Percentiles rank a stretch among this genome's conserved stretches.
These are phyloP conservation scores for Aureobasidium zeae DNA, from an alignment of 2,329 filamentous ascomycete species.

Conservation along the genomic window DNA sequence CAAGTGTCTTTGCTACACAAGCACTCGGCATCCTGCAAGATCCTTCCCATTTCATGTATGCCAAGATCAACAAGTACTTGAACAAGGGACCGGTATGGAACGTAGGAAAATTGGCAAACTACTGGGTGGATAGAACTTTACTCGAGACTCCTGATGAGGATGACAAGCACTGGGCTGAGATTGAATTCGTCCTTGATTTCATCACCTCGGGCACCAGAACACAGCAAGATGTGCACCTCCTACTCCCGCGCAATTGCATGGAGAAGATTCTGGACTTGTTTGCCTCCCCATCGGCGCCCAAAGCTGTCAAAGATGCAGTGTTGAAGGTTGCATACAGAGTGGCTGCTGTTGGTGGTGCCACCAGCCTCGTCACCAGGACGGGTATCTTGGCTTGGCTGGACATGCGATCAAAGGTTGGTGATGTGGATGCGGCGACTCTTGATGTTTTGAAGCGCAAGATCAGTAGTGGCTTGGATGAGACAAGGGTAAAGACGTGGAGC, in stretches of 20 bases:
- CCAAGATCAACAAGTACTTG: constrained; percentile 77
- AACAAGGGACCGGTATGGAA: constrained; percentile 70
- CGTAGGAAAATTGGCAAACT: constrained; percentile 44
- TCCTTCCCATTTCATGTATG: constrained; percentile 73
- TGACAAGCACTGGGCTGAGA: constrained; percentile 62
- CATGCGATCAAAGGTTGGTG: constrained; percentile 44
- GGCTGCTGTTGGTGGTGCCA: constrained; percentile 61
- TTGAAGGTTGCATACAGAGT: constrained; percentile 55
- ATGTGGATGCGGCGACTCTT: constrained; percentile 43
- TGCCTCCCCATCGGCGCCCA: constrained; percentile 54
- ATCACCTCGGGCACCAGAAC: constrained; percentile 59
- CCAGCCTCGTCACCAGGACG: constrained; percentile 68
- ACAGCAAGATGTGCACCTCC: constrained; percentile 49
- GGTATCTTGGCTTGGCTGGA: constrained; percentile 68
- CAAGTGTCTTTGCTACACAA: constrained; percentile 65
- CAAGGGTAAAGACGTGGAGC: constrained; percentile 58
- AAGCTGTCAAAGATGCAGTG: constrained; percentile 51
- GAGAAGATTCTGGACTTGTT: constrained; percentile 66
- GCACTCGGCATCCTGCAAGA: constrained; percentile 62
- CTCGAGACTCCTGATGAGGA: constrained; percentile 65
- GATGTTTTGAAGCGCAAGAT: constrained; percentile 49
- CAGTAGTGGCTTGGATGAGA: constrained; percentile 56
- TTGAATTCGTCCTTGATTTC: constrained; percentile 64
- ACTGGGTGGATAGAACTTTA: constrained; percentile 61
- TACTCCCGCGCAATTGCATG: constrained; percentile 55